Base-by-base conservation (phyloP, 2,329 filamentous ascomycete genomes). In the Fusarium sororula region DNA sequence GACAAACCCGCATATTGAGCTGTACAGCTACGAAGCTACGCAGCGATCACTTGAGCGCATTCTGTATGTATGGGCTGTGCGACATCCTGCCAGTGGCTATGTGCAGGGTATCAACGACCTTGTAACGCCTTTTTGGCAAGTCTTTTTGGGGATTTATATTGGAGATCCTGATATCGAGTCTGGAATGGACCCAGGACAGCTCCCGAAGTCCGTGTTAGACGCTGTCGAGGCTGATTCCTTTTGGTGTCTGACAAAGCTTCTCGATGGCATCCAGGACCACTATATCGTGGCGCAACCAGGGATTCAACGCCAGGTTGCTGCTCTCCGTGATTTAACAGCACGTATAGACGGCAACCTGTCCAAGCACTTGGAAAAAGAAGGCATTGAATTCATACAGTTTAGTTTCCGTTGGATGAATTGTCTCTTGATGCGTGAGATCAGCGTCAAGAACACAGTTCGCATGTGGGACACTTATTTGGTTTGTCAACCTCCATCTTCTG, bases 381-480 rank as follows among this genome's bases (percentile, higher is more conserved):
- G 95, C 38, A 94, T 99, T 35, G 96, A 99, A 81, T 99, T 99
- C 80, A 99, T 99, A 79, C 96, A 99, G 81, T 99, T 99, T 84
- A 98, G 95, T 83, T 99, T 99, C 82, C 90, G 96, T 64, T 99
- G 96, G 96, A 99, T 99, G 96, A 99, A 99, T 80, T 99, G 96
- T 82, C 89, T 99, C 59, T 87, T 99, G 74, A 99, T 99, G 96
- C 90, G 96, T 73, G 96, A 99, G 84, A 93, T 99, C 74, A 98
- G 93, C 80, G 96, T 99, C 65, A 94, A 92, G 82, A 98, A 98
- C 81, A 98, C 95, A 1, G 97, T 99, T 73, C 89, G 96, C 77
- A 99, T 99, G 96, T 99, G 96, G 96, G 96, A 99, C 83, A 99
- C 96, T 32, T 99, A 99, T 84, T 90, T 99, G 85, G 96, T 98